Base-by-base conservation (phyloP, 805 yeast genomes). In the Alloascoidea africana region DNA sequence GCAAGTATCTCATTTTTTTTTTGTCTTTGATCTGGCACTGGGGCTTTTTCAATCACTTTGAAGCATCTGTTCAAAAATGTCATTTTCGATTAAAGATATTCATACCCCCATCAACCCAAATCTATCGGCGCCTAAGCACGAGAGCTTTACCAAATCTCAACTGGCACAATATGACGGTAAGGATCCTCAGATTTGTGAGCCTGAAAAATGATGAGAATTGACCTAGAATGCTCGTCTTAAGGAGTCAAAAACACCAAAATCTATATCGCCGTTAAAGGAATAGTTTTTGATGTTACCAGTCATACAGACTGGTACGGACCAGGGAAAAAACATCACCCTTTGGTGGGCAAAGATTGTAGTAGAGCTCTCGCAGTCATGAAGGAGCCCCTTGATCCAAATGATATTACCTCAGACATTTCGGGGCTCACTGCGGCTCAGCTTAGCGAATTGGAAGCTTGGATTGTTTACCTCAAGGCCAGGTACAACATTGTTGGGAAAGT, bases 301-400 rank as follows among this genome's bases (percentile, higher is more conserved):
- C 84, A 83, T 49, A 46, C 53, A 8, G 70, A 67, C 13, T 76
- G 76, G 32, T 84, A 84, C 51, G 95, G 94, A 0, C 77, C 78
- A 2, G 87, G 86, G 0, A 70, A 73, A 42, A 74, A 77, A 16
- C 85, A 84, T 55, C 75, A 73, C 48, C 71, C 65, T 4, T 64
- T 84, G 33, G 82, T 75, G 5, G 95, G 89, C 3, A 72, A 69
- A 44, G 95, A 84, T 46, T 82, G 83, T 16, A 71, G 83, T 23
- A 60, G 91, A 41, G 79, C 89, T 2, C 59, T 84, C 38, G 95
- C 82, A 2, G 70, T 76, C 48, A n/a, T n/a, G n/a, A n/a, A n/a
- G n/a, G n/a, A n/a, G n/a, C 75, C 83, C 38, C 52, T 76, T 40
- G 63, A 66, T n/a, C 59, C 62, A 0, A 71, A 62, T 39, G 80